A percentile compares a stretch with the other conserved stretches of the same genome.
Conservation (phyloP, 495 filamentous ascomycete genomes). For the Hypoxylon subgilvum region DNA sequence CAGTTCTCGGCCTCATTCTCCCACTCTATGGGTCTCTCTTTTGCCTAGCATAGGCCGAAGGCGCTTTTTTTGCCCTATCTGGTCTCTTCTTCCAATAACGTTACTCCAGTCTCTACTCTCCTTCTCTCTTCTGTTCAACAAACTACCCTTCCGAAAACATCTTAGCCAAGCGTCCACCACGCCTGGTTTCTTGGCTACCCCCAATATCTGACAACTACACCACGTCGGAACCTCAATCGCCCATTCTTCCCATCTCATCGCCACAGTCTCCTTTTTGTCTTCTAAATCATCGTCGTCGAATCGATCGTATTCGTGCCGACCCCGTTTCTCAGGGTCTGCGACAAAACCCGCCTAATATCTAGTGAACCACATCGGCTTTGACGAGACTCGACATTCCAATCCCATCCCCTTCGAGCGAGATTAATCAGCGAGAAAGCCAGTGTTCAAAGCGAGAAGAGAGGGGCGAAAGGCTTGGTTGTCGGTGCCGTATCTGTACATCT, state of each 20-base stretch:
- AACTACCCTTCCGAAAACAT: constrained; percentile 9
- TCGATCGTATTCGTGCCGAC: constrained; percentile 17
- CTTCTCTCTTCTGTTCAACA: constrained; percentile 13
- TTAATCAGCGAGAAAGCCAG: constrained; percentile 12
- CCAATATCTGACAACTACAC: constrained; percentile 15
- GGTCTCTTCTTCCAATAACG: constrained; percentile 29
- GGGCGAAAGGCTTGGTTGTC: constrained; percentile 27
- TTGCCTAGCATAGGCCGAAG: constrained; percentile 25
- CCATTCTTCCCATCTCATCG: constrained; percentile 10
- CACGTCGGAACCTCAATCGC: constrained; percentile 1
- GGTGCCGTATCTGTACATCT: constrained; percentile 22
- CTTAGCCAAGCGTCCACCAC: constrained; percentile 18
- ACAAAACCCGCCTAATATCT: constrained; percentile 12
- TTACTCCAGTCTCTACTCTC: constrained; percentile 11
- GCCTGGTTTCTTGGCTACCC: constrained; percentile 17
- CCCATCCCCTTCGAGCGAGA: constrained; percentile 16
- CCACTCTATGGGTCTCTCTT: constrained; percentile 28
- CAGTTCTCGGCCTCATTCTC: constrained; percentile 41
- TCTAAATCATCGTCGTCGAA: too few relatives aligned
- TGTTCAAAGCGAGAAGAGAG: constrained; percentile 25
- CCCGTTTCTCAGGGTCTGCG: constrained; percentile 25
- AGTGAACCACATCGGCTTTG: constrained; percentile 11
- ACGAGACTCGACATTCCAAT: constrained; percentile 38
- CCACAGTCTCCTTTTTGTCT: constrained; percentile 13
- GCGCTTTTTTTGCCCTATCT: constrained; percentile 27